Evolutionary conservation across 2,329 filamentous ascomycete genomes (phyloP).

Genomic region (Ploettnerulaceae sp.): DNA sequence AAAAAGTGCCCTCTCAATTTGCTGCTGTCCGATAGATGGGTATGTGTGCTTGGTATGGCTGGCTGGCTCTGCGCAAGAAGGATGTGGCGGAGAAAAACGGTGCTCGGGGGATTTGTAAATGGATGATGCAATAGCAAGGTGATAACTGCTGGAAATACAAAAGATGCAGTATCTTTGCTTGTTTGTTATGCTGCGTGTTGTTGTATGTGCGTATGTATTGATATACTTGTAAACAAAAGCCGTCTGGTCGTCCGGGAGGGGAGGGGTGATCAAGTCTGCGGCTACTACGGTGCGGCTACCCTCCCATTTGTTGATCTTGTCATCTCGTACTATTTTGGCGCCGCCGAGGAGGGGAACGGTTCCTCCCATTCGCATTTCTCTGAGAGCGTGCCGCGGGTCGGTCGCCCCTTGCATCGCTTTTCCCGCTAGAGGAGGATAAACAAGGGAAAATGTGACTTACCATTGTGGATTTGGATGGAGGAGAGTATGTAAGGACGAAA

Average conservation of each 20-base stretch:
- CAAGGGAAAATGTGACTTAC: not conserved
- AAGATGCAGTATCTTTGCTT: not conserved
- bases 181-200: not conserved
- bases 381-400: not conserved
- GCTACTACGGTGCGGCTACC: no score
- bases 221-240: not conserved
- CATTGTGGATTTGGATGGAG: constrained; percentile 3
- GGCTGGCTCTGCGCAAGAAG: not conserved
- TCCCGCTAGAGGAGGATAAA: not conserved
- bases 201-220: not conserved
- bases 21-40: not conserved
- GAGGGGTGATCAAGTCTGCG: no score
- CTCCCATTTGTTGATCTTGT: constrained; percentile 1
- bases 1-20: not conserved
- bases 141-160: not conserved
- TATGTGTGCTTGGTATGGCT: not conserved
- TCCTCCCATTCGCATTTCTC: not conserved
- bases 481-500: no score
- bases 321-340: constrained; percentile 4
- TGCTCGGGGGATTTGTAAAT: no score
- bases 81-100: no score
- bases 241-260: no score
- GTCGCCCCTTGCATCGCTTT: not conserved
- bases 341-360: not conserved
- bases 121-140: no score